Evolutionary conservation across 495 filamentous ascomycete genomes (phyloP).

Genomic region (Penicillium herquei): DNA sequence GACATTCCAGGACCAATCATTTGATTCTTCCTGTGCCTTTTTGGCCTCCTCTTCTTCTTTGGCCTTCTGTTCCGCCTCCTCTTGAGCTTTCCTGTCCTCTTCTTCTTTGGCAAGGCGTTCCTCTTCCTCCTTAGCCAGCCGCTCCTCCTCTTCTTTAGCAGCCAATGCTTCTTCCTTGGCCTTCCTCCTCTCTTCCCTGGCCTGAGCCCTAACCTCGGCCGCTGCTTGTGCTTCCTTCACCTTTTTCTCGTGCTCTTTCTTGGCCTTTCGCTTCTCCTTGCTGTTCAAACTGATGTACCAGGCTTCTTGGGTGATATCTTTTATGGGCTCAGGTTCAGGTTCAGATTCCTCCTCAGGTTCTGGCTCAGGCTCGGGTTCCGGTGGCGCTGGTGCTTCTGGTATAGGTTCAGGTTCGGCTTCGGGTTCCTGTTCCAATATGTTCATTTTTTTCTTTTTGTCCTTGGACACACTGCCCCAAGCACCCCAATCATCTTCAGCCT

Average conservation of each 20-base stretch:
- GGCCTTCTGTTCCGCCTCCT: conserved; percentile 6
- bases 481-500: conserved; percentile 19
- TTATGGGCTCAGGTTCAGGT: conserved; percentile 8
- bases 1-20: conserved; percentile 33
- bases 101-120: conserved; percentile 14
- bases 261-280: conserved; percentile 33
- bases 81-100: conserved; percentile 17
- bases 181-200: conserved; percentile 7
- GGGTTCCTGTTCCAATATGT: conserved; percentile 23
- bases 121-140: conserved; percentile 13
- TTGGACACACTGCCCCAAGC: conserved; percentile 19
- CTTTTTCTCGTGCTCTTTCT: conserved; percentile 31
- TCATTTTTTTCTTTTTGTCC: conserved; percentile 33
- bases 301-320: conserved; percentile 14
- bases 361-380: conserved; percentile 16
- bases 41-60: conserved; percentile 9
- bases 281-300: conserved; percentile 23
- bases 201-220: conserved; percentile 6
- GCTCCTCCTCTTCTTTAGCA: conserved; percentile 4
- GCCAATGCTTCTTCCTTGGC: conserved; percentile 3
- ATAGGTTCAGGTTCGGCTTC: conserved; percentile 20
- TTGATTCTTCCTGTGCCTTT: conserved; percentile 11
- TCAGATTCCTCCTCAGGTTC: conserved; percentile 14
- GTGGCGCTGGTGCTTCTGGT: background rate
- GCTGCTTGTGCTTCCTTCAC: conserved; percentile 19